Conservation (phyloP, 1,284 basidiomycete genomes). For the Irpex rosettiformis region DNA sequence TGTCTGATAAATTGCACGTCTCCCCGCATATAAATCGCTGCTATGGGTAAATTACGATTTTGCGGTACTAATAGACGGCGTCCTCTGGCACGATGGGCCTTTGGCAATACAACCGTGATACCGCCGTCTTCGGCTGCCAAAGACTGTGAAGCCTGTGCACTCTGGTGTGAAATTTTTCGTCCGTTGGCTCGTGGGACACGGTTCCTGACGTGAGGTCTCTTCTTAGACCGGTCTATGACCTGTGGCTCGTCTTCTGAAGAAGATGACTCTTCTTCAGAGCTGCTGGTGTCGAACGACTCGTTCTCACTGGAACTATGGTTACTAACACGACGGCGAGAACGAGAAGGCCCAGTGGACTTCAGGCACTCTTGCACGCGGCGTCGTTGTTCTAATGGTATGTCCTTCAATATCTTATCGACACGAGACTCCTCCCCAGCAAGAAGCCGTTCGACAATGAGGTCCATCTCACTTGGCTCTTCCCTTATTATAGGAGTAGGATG, state of each 20-base stretch:
- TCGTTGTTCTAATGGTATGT: not conserved
- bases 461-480: not conserved
- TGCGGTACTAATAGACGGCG: slow-evolving; percentile 41
- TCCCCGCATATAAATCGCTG: slow-evolving; percentile 48
- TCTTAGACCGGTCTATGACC: not conserved
- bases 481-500: not conserved
- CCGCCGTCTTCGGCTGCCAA: not conserved
- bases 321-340: not conserved
- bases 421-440: not conserved
- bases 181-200: not conserved
- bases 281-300: not conserved
- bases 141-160: not conserved
- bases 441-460: not conserved
- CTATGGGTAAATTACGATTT: slow-evolving; percentile 32
- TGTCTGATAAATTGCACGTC: slow-evolving; percentile 47
- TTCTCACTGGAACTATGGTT: not conserved
- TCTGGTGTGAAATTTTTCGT: not conserved
- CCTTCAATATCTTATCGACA: not conserved
- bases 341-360: not conserved
- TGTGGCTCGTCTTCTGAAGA: not conserved
- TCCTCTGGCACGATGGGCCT: slow-evolving; percentile 34
- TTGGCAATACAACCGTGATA: not conserved
- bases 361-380: not conserved
- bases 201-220: not conserved
- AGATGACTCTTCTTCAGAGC: not conserved